Evolutionary conservation across 257 asterid species (phyloP), one percentile per base, ranked within the genome.

Genomic region (Salvia hispanica): DNA sequence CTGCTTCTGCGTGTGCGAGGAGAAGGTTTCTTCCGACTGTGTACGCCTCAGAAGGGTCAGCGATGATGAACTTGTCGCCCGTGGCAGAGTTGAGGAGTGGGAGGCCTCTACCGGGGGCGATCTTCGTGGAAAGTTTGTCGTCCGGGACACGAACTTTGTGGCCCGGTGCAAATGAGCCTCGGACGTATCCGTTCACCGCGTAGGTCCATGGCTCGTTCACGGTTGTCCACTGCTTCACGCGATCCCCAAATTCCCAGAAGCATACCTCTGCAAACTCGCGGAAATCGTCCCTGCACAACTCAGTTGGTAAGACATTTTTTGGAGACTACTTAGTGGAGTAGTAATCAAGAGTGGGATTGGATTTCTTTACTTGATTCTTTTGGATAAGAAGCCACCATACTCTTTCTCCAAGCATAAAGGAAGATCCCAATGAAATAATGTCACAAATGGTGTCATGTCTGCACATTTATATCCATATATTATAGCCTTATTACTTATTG

Each of bases 171-270:
- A 45, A 13, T 0, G 10, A 7, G 2, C 78, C 80, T 0, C 0
- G 3, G 0, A 66, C 66, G 18, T 78, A 78, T 3, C 80, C 84
- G 0, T 6, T 0, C 3, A 13, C 9, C 0, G 64, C 28, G 7
- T 63, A 76, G 1, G 54, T 58, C 71, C 60, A 68, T 0, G 87
- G 87, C 55, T 82, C 87, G 15, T 82, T 82, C 50, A 77, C 0
- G 0, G 84, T 79, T 1, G 45, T 60, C 84, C 87, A 82, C 2
- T 55, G 12, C 10, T 82, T 79, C 45, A 82, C 84, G 2, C 80
- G 42, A 9, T 76, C 82, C 0, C 82, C 86, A 4, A 82, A 79
- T 44, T 82, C 82, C 74, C 77, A 64, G 39, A 81, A 78, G 39
- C 86, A 81, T 6, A 78, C 4, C 9, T 72, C 75, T 0, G 66